These are phyloP conservation scores for Beauveria rudraprayagi DNA, from an alignment of 2,329 filamentous ascomycete species.

Conservation along the genomic window DNA sequence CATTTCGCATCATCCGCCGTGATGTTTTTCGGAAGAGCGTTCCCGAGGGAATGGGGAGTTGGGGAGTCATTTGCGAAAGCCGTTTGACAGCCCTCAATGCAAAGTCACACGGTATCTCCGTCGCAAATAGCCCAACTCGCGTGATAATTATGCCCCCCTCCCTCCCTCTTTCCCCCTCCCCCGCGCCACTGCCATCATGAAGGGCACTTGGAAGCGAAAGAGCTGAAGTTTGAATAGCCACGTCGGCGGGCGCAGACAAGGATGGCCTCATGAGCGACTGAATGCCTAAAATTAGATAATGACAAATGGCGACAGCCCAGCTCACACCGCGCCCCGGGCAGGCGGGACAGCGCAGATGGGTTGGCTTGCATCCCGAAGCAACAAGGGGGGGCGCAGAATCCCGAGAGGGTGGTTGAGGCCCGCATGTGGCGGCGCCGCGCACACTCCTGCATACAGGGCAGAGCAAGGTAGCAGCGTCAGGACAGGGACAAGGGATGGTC, in stretches of 20 bases:
- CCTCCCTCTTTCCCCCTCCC: neutral
- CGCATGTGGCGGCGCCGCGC: neutral
- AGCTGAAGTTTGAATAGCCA: neutral
- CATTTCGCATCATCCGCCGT: neutral
- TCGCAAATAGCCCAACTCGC: neutral
- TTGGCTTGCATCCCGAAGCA: neutral
- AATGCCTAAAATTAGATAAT: conserved; percentile 5
- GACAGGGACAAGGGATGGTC: neutral
- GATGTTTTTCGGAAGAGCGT: neutral
- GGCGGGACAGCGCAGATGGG: neutral
- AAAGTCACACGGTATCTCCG: neutral
- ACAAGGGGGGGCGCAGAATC: neutral
- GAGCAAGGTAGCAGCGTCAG: neutral
- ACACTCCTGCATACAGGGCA: neutral
- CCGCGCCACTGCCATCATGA: neutral
- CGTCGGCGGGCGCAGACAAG: neutral
- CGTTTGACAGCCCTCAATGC: neutral
- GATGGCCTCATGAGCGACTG: neutral
- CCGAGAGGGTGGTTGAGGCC: conserved; percentile 6
- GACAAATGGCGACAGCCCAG: neutral
- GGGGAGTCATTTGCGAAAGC: neutral
- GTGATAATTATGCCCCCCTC: neutral
- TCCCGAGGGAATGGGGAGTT: neutral
- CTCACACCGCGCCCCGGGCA: neutral
- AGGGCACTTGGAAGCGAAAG: neutral